Evolutionary conservation across 2,329 filamentous ascomycete species (phyloP).

Genomic region (Zymoseptoria passerinii): DNA sequence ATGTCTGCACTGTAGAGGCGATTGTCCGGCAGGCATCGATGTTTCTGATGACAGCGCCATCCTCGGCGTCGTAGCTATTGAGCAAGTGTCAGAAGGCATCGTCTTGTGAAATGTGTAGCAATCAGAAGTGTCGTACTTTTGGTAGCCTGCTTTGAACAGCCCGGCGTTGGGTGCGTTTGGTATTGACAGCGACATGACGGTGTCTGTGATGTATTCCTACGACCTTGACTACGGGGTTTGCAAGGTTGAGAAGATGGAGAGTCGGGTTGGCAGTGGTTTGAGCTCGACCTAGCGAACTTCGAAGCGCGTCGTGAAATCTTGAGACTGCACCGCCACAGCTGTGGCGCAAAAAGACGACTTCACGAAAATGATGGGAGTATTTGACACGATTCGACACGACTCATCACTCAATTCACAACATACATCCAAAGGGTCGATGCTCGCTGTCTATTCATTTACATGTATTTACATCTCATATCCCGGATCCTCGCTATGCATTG

Average conservation of each 20-base stretch:
- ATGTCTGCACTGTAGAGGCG: conserved; percentile 91
- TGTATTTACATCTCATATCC: not conserved
- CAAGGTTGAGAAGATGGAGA: not conserved
- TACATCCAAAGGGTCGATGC: not conserved
- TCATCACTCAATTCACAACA: not conserved
- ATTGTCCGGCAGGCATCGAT: conserved; percentile 98
- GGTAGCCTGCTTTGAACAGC: conserved; percentile 94
- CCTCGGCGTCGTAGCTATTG: conserved; percentile 90
- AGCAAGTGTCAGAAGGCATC: conserved; percentile 20
- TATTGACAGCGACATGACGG: conserved; percentile 84
- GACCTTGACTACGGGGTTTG: not conserved
- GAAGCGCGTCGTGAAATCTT: not conserved
- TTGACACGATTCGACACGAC: too few species aligned
- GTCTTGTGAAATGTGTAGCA: conserved; percentile 9
- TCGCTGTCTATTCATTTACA: not conserved
- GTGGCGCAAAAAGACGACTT: not conserved
- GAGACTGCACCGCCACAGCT: not conserved
- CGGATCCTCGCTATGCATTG: not conserved
- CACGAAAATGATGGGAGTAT: too few species aligned
- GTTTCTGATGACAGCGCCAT: conserved; percentile 96
- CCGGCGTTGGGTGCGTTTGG: conserved; percentile 86
- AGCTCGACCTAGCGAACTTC: not conserved
- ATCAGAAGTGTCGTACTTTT: conserved; percentile 59
- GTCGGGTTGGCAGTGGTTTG: not conserved
- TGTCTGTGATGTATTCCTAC: not conserved